phyloP scores from a whole-genome alignment of 192 early-diverging fungal species.

The Rhizoclosmatium sp. region DNA sequence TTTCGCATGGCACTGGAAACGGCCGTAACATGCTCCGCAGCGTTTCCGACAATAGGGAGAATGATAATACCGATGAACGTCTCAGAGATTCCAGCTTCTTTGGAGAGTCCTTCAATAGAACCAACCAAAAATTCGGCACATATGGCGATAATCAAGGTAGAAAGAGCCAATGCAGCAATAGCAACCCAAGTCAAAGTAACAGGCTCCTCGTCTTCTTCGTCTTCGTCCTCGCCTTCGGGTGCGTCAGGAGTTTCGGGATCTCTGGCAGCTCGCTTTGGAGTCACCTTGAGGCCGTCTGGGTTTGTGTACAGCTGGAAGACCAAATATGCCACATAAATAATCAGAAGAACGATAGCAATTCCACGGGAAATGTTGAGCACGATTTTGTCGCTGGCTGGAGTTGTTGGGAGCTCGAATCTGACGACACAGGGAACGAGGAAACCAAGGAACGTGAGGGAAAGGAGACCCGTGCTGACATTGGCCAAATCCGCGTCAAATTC shows the following conservation, averaged over 20 bases:
- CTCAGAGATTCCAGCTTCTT: conserved; percentile 72
- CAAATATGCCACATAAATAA: conserved; percentile 72
- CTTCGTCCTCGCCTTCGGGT: conserved; percentile 35
- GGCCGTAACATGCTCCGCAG: conserved; percentile 88
- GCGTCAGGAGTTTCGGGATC: neutral
- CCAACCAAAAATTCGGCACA: conserved; percentile 87
- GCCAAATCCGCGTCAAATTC: conserved; percentile 43
- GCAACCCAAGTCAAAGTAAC: conserved; percentile 70
- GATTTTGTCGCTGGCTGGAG: neutral
- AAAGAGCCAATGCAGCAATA: conserved; percentile 62
- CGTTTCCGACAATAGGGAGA: conserved; percentile 91
- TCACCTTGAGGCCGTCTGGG: conserved; percentile 27
- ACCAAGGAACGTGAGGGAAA: conserved; percentile 31
- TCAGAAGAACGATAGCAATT: conserved; percentile 71
- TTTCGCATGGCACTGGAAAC: conserved; percentile 80
- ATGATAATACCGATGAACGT: conserved; percentile 93
- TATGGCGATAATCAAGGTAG: conserved; percentile 76
- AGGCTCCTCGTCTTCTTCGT: conserved; percentile 68
- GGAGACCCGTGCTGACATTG: conserved; percentile 27
- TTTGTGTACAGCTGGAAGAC: conserved; percentile 92
- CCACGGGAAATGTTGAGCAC: conserved; percentile 68
- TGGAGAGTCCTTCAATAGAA: conserved; percentile 79
- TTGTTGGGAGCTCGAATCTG: neutral
- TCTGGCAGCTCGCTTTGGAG: conserved; percentile 6
- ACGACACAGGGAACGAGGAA: conserved; percentile 35